These are phyloP conservation scores for Debaryomyces subglobosus DNA, from an alignment of 1,139 yeast genomes.

Conservation along the genomic window DNA sequence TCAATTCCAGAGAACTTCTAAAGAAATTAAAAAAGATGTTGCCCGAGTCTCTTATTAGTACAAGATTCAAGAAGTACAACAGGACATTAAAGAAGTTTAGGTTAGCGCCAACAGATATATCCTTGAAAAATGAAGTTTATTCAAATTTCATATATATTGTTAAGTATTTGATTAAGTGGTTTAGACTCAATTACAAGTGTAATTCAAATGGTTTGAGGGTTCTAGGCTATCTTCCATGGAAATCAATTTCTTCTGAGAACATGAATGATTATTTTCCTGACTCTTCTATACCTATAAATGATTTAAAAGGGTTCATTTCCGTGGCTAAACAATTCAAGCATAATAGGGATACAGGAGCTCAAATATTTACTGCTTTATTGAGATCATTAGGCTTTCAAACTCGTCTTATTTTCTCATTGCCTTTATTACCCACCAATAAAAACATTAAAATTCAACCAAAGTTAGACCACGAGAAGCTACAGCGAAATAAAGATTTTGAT, in stretches of 20 bases:
- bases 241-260: neutral
- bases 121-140: slow-evolving; percentile 19
- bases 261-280: slow-evolving; percentile 25
- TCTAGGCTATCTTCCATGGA: slow-evolving; percentile 31
- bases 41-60: slow-evolving; percentile 26
- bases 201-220: slow-evolving; percentile 39
- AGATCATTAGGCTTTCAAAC: slow-evolving; percentile 37
- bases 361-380: slow-evolving; percentile 35
- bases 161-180: slow-evolving; percentile 43
- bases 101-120: neutral
- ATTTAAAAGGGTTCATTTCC: slow-evolving; percentile 18
- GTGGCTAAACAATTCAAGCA: slow-evolving; percentile 32
- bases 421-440: slow-evolving; percentile 26
- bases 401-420: slow-evolving; percentile 39
- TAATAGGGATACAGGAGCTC: slow-evolving; percentile 44
- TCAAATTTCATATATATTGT: slow-evolving; percentile 32
- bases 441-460: slow-evolving; percentile 27
- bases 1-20: slow-evolving; percentile 23
- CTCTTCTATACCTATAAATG: slow-evolving; percentile 19
- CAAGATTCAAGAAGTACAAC: slow-evolving; percentile 23
- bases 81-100: slow-evolving; percentile 12
- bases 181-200: slow-evolving; percentile 37
- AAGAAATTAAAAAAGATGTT: slow-evolving; percentile 29
- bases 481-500: slow-evolving; percentile 36
- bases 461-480: slow-evolving; percentile 23